Base-by-base conservation (phyloP, 306 rosid species). In the Sophora flavescens region DNA sequence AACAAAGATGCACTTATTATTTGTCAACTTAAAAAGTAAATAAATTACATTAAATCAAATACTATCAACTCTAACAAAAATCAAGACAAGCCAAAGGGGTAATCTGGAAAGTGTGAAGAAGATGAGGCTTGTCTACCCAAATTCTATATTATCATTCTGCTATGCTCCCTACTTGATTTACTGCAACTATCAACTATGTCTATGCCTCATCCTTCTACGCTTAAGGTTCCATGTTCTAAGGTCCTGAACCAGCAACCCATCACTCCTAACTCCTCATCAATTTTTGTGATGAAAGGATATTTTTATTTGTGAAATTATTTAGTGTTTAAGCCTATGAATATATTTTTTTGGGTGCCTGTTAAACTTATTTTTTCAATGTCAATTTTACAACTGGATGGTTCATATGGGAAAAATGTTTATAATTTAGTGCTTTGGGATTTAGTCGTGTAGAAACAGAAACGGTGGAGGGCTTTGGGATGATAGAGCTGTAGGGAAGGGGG, bases 251-350 rank as follows among this genome's bases (percentile, higher is more conserved):
- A 79, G 4, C 88, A 83, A 64, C 98, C 96, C 4, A 81, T 88
- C 0, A 89, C 97, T 13, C 93, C 98, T 0, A 94, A 91, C 82
- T 90, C 95, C 41, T 91, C 97, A 2, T 93, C 98, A 16, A 89
- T 91, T 63, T 71, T 77, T 42, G 17, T 45, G n/a, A 17, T 60
- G 45, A 13, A 18, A 64, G 70, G 64, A 60, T 16, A 16, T 64
- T 72, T 41, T 44, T 30, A 32, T 75, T 63, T 35, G 12, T 32
- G 54, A 38, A 39, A 17, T 26, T 63, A 13, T 56, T 64, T n/a
- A 28, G 65, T 36, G 6, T 65, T 52, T 30, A 41, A 58, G 63
- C 47, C 14, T 16, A 6, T 0, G 10, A 1, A 9, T 33, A 62
- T 47, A 3, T 57, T 16, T 7, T 17, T 35, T 17, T 18, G 14